phyloP scores from a whole-genome alignment of 2,329 filamentous ascomycete species.

The Aspergillus tubingensis region DNA sequence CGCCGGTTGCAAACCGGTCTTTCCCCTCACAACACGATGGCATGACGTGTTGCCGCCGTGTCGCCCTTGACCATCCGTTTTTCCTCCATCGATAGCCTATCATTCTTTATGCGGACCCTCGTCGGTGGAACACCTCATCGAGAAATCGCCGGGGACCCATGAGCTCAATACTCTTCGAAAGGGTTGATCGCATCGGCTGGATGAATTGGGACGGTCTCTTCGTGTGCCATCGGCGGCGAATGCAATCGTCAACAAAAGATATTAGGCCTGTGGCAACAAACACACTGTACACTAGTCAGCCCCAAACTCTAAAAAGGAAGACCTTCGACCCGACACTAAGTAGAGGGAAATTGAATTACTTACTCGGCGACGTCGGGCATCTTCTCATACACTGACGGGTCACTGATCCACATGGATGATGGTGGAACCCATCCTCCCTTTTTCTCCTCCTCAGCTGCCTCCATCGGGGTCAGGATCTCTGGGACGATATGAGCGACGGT shows the following conservation, averaged over 20 bases:
- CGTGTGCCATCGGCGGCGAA: slow-evolving; percentile 73
- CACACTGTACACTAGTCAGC: slow-evolving; percentile 57
- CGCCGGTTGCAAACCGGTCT: neutral
- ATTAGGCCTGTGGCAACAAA: slow-evolving; percentile 89
- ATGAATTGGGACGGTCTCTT: slow-evolving; percentile 55
- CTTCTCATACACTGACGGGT: slow-evolving; percentile 67
- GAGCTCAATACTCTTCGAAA: slow-evolving; percentile 62
- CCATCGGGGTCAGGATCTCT: slow-evolving; percentile 69
- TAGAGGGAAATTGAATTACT: slow-evolving; percentile 39
- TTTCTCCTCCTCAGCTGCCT: slow-evolving; percentile 69
- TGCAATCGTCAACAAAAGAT: slow-evolving; percentile 85
- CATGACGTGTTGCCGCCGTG: slow-evolving; percentile 4
- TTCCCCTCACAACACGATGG: neutral
- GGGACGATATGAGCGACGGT: slow-evolving; percentile 84
- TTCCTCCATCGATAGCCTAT: neutral
- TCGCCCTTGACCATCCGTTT: neutral
- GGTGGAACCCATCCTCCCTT: slow-evolving; percentile 90
- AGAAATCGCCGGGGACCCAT: slow-evolving; percentile 64
- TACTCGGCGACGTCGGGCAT: slow-evolving; percentile 86
- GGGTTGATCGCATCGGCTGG: slow-evolving; percentile 53
- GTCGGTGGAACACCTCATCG: slow-evolving; percentile 64
- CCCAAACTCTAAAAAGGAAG: slow-evolving; percentile 4
- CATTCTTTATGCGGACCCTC: slow-evolving; percentile 37
- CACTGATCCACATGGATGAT: slow-evolving; percentile 86
- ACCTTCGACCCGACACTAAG: slow-evolving; percentile 1